A percentile compares a stretch with the other conserved stretches of the same genome.
Evolutionary conservation across 2,329 filamentous ascomycete genomes (phyloP).

Genomic region (Diaporthe batatas): DNA sequence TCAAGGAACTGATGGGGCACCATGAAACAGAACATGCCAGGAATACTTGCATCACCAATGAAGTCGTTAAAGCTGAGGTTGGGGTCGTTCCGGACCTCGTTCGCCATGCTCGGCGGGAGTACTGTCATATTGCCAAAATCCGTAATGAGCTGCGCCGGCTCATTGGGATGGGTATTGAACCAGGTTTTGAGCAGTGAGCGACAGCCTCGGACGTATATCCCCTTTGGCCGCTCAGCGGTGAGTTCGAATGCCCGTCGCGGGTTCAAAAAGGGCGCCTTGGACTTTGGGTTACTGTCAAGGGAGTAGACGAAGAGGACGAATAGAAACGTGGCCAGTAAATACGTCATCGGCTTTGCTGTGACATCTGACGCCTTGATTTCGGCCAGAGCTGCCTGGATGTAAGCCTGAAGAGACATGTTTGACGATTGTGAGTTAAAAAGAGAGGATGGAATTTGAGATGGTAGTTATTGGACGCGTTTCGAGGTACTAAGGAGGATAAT

Average conservation of each 20-base stretch:
- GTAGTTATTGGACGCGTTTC: not conserved
- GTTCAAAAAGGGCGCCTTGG: not conserved
- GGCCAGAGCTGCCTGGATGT: slow-evolving; percentile 4
- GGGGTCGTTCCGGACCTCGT: not conserved
- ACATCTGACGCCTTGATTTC: not conserved
- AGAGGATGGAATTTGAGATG: not conserved
- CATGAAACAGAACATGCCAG: no score
- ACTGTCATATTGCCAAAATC: slow-evolving; percentile 16
- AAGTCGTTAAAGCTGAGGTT: not conserved
- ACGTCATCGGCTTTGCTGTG: not conserved
- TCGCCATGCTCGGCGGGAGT: slow-evolving; percentile 3
- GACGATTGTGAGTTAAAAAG: not conserved
- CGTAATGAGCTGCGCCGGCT: slow-evolving; percentile 12
- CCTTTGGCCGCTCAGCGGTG: not conserved
- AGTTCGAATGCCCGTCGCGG: not conserved
- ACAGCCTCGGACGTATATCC: not conserved
- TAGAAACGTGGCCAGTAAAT: not conserved
- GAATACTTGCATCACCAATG: not conserved
- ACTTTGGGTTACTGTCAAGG: slow-evolving; percentile 10
- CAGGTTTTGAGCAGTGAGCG: not conserved
- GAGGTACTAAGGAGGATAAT: not conserved
- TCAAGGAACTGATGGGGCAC: not conserved
- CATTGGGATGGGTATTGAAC: slow-evolving; percentile 14
- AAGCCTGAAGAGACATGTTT: not conserved
- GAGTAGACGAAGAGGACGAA: not conserved